Evolutionary conservation across 768 basidiomycete species (phyloP).

Genomic region (Vishniacozyma victoriae): DNA sequence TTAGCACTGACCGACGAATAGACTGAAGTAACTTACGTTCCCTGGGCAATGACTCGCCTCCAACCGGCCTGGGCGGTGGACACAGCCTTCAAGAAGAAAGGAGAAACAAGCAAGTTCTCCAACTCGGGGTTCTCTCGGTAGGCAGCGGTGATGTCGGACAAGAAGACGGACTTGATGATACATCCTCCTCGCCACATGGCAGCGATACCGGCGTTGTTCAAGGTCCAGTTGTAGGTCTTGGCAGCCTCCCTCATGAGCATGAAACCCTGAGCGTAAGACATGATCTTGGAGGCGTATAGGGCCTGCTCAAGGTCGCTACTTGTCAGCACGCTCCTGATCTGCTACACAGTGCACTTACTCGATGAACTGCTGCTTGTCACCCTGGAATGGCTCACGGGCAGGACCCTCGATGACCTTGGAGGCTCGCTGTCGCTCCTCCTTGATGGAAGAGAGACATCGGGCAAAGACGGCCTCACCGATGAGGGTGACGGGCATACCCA

Average conservation of each 20-base stretch:
- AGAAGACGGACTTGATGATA: slow-evolving; percentile 78
- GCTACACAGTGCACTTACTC: slow-evolving; percentile 49
- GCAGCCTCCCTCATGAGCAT: slow-evolving; percentile 99
- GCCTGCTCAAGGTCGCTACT: slow-evolving; percentile 87
- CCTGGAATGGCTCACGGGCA: slow-evolving; percentile 85
- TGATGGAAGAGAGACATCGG: slow-evolving; percentile 93
- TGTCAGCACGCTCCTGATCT: not conserved
- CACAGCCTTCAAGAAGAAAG: slow-evolving; percentile 85
- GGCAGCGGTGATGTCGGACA: slow-evolving; percentile 54
- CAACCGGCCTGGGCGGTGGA: slow-evolving; percentile 95
- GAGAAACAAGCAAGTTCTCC: slow-evolving; percentile 88
- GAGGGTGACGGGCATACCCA: slow-evolving; percentile 75
- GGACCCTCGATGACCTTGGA: slow-evolving; percentile 87
- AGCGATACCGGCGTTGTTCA: slow-evolving; percentile 97
- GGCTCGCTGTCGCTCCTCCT: slow-evolving; percentile 88
- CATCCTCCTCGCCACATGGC: slow-evolving; percentile 99
- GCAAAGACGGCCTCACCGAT: slow-evolving; percentile 99
- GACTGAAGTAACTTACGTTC: slow-evolving; percentile 50
- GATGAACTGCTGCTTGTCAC: slow-evolving; percentile 98
- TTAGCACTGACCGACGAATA: not conserved
- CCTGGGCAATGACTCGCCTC: slow-evolving; percentile 94
- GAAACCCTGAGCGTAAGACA: slow-evolving; percentile 99
- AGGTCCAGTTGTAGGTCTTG: slow-evolving; percentile 78
- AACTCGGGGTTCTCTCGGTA: slow-evolving; percentile 77
- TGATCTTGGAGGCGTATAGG: slow-evolving; percentile 98